These are phyloP conservation scores for Hypomyces rosellus DNA, from an alignment of 2,329 filamentous ascomycete species.

Conservation along the genomic window DNA sequence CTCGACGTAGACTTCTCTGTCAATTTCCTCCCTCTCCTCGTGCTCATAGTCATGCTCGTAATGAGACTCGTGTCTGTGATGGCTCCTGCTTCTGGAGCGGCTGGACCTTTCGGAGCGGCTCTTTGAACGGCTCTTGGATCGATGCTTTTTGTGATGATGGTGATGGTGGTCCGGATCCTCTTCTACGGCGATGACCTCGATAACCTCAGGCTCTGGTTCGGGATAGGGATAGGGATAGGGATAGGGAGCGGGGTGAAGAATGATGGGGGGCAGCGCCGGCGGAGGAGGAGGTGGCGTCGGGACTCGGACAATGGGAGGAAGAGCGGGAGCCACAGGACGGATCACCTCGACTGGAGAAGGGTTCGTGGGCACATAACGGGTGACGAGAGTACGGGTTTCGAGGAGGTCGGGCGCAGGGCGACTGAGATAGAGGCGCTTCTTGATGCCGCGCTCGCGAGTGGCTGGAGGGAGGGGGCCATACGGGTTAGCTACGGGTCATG, in stretches of 20 bases:
- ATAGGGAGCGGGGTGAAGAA: constrained; percentile 17
- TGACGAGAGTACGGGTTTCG: constrained; percentile 30
- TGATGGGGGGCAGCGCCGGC: constrained; percentile 11
- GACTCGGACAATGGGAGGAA: constrained; percentile 8
- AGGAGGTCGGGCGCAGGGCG: constrained; percentile 34
- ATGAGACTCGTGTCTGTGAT: constrained; percentile 23
- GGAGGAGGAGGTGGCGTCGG: constrained; percentile 12
- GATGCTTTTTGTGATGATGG: constrained; percentile 15
- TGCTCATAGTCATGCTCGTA: background rate
- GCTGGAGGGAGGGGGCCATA: background rate
- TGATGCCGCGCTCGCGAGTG: constrained; percentile 15
- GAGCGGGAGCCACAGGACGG: constrained; percentile 13
- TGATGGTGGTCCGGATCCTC: constrained; percentile 23
- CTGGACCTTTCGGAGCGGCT: constrained; percentile 8
- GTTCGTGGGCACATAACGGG: constrained; percentile 29
- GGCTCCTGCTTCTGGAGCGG: constrained; percentile 24
- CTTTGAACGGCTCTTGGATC: constrained; percentile 16
- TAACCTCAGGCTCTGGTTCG: constrained; percentile 22
- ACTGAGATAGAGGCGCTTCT: constrained; percentile 38
- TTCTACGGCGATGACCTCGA: constrained; percentile 35
- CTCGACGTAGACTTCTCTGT: constrained; percentile 45
- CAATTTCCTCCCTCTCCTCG: background rate
- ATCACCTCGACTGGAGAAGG: constrained; percentile 15
- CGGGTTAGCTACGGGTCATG: background rate
- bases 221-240: constrained; percentile 13